Conservation (phyloP, 768 basidiomycete genomes). For the Mycena latifolia region DNA sequence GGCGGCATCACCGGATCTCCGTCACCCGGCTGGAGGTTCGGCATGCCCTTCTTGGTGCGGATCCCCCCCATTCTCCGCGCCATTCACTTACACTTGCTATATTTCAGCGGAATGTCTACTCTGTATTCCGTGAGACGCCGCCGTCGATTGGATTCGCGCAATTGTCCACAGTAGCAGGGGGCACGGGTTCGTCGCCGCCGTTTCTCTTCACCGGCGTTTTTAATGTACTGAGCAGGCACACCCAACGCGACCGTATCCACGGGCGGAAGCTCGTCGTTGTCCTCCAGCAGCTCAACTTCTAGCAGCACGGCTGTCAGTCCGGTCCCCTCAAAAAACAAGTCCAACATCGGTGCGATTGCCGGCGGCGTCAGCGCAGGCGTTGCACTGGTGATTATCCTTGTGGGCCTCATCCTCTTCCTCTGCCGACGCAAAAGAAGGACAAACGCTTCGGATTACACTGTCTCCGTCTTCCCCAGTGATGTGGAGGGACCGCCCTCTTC, state of each 20-base stretch:
- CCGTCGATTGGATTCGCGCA: constrained; percentile 16
- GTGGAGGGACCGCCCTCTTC: not conserved
- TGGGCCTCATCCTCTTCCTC: constrained; percentile 1
- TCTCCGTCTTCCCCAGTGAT: not conserved
- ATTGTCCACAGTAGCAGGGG: constrained; percentile 11
- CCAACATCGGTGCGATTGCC: not conserved
- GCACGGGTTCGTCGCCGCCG: not conserved
- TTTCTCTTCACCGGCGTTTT: not conserved
- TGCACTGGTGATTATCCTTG: not conserved
- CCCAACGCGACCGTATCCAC: constrained; percentile 6
- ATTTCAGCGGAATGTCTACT: constrained; percentile 13
- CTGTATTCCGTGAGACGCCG: constrained; percentile 13
- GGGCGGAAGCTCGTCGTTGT: not conserved
- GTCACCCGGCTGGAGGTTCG: constrained; percentile 7
- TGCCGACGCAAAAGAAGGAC: not conserved
- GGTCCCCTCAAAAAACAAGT: not conserved
- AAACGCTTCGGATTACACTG: not conserved
- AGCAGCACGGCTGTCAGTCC: not conserved
- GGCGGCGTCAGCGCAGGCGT: not conserved
- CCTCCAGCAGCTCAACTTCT: not conserved
- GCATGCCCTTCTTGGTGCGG: constrained; percentile 5
- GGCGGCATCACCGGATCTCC: not conserved
- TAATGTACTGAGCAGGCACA: not conserved
- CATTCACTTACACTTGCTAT: not conserved
- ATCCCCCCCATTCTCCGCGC: not conserved